Evolutionary conservation across 2,329 filamentous ascomycete genomes (phyloP).

Genomic region (Fusarium sp.): DNA sequence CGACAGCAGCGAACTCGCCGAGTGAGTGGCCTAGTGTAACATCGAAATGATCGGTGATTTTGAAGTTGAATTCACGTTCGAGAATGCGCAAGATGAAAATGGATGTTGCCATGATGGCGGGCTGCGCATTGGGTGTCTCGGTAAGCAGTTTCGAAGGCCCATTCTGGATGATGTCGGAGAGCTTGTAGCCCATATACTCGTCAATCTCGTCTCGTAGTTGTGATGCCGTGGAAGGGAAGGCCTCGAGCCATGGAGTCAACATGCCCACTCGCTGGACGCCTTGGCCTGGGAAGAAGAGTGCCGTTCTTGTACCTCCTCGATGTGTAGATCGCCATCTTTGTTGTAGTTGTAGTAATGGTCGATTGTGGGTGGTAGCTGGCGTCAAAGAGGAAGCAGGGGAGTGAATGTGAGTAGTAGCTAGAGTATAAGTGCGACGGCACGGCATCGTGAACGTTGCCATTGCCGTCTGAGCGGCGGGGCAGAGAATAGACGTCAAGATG

Average conservation of each 20-base stretch:
- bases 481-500: constrained; percentile 39
- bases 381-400: constrained; percentile 5
- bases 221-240: constrained; percentile 81
- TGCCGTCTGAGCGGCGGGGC: constrained; percentile 44
- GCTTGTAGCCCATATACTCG: constrained; percentile 75
- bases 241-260: constrained; percentile 85
- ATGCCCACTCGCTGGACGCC: constrained; percentile 92
- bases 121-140: constrained; percentile 88
- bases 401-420: constrained; percentile 11
- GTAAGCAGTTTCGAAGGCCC: constrained; percentile 84
- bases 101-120: constrained; percentile 95
- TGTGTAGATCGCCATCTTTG: constrained; percentile 51
- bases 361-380: constrained; percentile 6
- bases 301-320: constrained; percentile 60
- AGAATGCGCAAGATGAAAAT: constrained; percentile 89
- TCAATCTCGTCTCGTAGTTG: constrained; percentile 90
- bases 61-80: constrained; percentile 86
- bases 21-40: constrained; percentile 90
- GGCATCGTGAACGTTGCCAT: constrained; percentile 49
- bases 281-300: constrained; percentile 78
- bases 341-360: constrained; percentile 20
- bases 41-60: constrained; percentile 76
- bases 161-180: constrained; percentile 82
- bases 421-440: constrained; percentile 43
- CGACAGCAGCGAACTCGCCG: constrained; percentile 92